A percentile compares a stretch with the other conserved stretches of the same genome.
These are phyloP conservation scores for Shiraia bambusicola DNA, from an alignment of 2,329 filamentous ascomycete genomes.

Conservation along the genomic window DNA sequence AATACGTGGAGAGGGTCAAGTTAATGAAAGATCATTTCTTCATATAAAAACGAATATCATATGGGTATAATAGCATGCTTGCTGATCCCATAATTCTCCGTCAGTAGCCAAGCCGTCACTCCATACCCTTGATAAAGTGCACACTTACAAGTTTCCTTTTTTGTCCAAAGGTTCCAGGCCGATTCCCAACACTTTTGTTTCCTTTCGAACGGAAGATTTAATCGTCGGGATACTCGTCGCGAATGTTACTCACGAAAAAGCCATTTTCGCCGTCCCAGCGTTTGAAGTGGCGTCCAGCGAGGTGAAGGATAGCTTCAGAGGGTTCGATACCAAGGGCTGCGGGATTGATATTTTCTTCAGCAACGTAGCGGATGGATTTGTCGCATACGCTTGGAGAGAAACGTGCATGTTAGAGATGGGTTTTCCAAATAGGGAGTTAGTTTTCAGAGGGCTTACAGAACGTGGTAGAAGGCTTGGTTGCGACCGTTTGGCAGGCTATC, in stretches of 20 bases:
- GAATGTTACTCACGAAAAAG: constrained; percentile 79
- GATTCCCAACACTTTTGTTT: no score
- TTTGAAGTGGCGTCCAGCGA: constrained; percentile 86
- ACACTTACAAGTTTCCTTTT: no score
- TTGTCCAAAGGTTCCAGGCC: no score
- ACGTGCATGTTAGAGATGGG: background rate
- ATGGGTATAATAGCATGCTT: no score
- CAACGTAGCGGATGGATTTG: constrained; percentile 70
- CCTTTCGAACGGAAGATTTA: constrained; percentile 47
- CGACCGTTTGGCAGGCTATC: constrained; percentile 60
- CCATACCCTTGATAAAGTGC: no score
- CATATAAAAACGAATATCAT: no score
- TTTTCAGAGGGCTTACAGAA: constrained; percentile 73
- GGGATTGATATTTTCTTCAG: constrained; percentile 74
- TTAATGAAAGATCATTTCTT: no score
- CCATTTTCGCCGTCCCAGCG: constrained; percentile 69
- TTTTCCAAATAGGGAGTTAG: no score
- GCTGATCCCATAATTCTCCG: no score
- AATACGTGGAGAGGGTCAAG: no score
- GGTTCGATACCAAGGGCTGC: constrained; percentile 41
- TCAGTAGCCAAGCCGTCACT: no score
- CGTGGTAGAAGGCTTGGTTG: constrained; percentile 78
- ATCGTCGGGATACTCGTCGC: constrained; percentile 84
- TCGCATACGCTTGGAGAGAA: constrained; percentile 62
- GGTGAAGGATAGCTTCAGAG: constrained; percentile 61